These are phyloP conservation scores for Neospora caninum DNA, from an alignment of 169 alveolate species.

Conservation along the genomic window DNA sequence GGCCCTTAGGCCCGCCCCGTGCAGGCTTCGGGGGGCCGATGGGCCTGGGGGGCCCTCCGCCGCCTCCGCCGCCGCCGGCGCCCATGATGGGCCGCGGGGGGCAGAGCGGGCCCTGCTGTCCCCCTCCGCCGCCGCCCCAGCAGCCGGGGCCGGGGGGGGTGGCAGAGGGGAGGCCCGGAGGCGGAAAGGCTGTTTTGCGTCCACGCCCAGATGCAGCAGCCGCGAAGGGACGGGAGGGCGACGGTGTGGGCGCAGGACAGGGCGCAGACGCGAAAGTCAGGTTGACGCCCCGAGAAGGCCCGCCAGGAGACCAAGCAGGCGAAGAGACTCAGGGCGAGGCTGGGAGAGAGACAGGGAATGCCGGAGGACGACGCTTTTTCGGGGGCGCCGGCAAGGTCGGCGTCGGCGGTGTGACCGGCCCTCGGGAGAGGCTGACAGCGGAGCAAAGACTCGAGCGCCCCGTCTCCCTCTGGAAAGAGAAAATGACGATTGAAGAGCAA, in stretches of 20 bases:
- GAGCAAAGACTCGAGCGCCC: conserved; percentile 24
- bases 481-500: conserved; percentile 35
- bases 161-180: background rate
- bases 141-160: background rate
- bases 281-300: conserved; percentile 12
- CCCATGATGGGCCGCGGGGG: conserved; percentile 18
- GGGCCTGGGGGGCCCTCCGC: background rate
- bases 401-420: background rate
- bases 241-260: background rate
- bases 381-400: conserved; percentile 21
- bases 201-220: background rate
- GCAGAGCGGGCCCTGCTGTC: background rate
- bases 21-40: background rate
- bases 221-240: background rate
- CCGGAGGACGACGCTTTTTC: background rate
- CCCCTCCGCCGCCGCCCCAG: conserved; percentile 5
- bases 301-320: background rate
- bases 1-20: background rate
- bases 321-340: background rate
- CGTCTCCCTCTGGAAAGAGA: conserved; percentile 20
- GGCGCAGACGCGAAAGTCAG: background rate
- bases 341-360: background rate
- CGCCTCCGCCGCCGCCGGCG: background rate
- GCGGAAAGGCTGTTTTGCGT: background rate
- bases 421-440: background rate